Conservation (phyloP, 2,329 filamentous ascomycete genomes). For the Seiridium unicorne region DNA sequence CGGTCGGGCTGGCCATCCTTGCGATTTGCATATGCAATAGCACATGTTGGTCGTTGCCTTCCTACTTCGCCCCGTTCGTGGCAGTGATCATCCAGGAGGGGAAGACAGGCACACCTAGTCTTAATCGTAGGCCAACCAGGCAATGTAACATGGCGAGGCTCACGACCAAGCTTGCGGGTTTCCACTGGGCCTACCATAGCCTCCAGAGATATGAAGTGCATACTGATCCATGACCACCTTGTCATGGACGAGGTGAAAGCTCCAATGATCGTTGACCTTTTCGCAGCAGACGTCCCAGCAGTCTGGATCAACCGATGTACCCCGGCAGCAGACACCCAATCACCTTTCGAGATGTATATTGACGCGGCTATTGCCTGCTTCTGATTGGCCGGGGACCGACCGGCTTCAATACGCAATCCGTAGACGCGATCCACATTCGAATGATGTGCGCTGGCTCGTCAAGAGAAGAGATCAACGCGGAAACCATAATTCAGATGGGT, state of each 20-base stretch:
- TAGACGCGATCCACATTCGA: neutral
- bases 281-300: slow-evolving; percentile 5
- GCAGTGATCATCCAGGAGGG: neutral
- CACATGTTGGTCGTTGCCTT: slow-evolving; percentile 9
- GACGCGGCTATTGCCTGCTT: slow-evolving; percentile 7
- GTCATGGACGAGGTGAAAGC: neutral
- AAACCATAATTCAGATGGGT: too few relatives aligned
- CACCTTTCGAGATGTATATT: neutral
- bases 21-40: slow-evolving; percentile 6
- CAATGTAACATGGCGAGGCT: neutral
- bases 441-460: neutral
- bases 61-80: neutral
- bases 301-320: slow-evolving; percentile 4
- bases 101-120: neutral
- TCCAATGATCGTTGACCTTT: neutral
- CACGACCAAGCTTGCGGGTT: neutral
- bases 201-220: neutral
- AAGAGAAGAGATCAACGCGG: too few relatives aligned
- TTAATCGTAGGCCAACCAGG: neutral
- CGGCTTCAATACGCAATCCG: neutral
- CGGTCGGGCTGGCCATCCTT: neutral
- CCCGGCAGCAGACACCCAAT: neutral
- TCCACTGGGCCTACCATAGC: neutral
- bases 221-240: neutral
- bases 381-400: slow-evolving; percentile 1